phyloP scores from a whole-genome alignment of 1,284 basidiomycete species.

The Melanopsichium pennsylvanicum region DNA sequence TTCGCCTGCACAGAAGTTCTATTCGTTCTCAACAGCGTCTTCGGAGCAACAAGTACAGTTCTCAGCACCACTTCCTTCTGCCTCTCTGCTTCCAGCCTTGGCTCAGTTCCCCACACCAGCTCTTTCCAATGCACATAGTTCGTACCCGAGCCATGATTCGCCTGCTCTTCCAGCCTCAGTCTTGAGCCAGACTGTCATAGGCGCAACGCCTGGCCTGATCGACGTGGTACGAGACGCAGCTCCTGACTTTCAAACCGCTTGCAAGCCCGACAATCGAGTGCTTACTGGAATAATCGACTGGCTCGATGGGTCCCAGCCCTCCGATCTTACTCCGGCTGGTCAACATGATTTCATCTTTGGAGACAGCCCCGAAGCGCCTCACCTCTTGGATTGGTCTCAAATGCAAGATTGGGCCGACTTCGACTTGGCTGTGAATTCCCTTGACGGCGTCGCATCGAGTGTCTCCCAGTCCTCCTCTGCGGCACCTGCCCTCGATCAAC shows the following conservation, averaged over 20 bases:
- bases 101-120: background rate
- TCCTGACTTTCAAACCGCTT: background rate
- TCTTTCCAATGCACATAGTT: background rate
- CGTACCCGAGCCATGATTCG: too few species aligned
- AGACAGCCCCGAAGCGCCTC: conserved; percentile 15
- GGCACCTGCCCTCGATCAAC: background rate
- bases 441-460: background rate
- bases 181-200: background rate
- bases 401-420: conserved; percentile 11
- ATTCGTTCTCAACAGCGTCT: background rate
- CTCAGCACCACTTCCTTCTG: background rate
- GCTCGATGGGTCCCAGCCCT: conserved; percentile 7
- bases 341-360: conserved; percentile 20
- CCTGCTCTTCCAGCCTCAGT: background rate
- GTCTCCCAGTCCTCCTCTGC: background rate
- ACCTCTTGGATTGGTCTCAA: conserved; percentile 11
- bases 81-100: background rate
- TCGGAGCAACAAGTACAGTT: background rate
- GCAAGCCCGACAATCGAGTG: background rate
- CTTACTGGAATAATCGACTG: conserved; percentile 11
- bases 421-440: background rate
- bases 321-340: background rate
- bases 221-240: background rate
- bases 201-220: background rate
- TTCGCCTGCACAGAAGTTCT: background rate